Evolutionary conservation across 345 rosid species (phyloP), one percentile per base, ranked within the genome.

Genomic region (Eucalyptus dawsonii): DNA sequence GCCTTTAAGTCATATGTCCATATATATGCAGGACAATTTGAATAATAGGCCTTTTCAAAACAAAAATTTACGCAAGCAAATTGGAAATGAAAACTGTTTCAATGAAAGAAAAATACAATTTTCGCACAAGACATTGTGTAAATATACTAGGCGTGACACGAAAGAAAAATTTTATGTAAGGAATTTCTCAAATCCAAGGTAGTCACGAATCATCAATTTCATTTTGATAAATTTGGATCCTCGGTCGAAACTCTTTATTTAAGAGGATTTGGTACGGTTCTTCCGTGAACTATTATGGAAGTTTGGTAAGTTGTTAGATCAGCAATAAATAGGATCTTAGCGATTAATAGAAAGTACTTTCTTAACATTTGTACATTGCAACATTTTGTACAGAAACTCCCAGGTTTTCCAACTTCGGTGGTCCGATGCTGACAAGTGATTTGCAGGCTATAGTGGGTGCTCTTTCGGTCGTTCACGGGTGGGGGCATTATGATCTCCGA

Each of bases 121-220:
- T 62, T 62, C 2, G 1, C 4, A 3, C 16, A 29, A 62, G 69
- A 62, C 17, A 13, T 62, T 29, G 8, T 27, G 31, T 62, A 62
- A 62, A 13, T 62, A 62, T 62, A 62, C 2, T 62, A 11, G 7
- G 4, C 2, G 7, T 5, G 7, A 17, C 4, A 9, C 0, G 4
- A 69, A 17, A 72, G 81, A 72, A 34, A 72, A 34, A 9, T 19
- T 72, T 34, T 6, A 11, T 11, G 4, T 6, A 76, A 40, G 16
- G 8, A 40, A 40, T 40, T 24, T 3, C 29, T 40, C 47, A 13
- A 76, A n/a, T 27, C 11, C 7, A 2, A 2, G 3, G 2, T n/a
- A 14, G 15, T 12, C 29, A 40, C 4, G 3, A 14, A 11, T 4
- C 3, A 1, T 40, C 3, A 3, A 8, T 76, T 21, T 37, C 3